Percentiles rank a stretch among this genome's conserved stretches.
phyloP scores from a whole-genome alignment of 441 rosid species.

The Aquilaria agallochum region DNA sequence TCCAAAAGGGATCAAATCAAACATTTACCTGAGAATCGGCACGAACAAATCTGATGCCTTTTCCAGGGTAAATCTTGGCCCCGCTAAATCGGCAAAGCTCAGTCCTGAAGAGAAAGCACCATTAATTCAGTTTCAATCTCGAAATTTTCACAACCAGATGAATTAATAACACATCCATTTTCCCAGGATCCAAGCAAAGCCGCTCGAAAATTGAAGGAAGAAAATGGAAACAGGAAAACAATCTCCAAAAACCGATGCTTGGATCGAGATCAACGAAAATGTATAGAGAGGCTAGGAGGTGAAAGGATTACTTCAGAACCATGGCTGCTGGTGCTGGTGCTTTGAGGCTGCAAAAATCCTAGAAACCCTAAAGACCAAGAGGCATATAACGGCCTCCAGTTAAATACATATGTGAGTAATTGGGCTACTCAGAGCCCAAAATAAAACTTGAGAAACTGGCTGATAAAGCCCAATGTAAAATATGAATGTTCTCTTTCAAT shows the following conservation, averaged over 20 bases:
- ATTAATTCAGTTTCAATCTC: too few species aligned
- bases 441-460: too few species aligned
- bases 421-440: too few species aligned
- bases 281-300: not conserved
- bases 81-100: slow-evolving; percentile 58
- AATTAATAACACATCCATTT: not conserved
- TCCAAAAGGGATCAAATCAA: not conserved
- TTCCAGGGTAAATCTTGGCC: slow-evolving; percentile 54
- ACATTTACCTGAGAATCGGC: slow-evolving; percentile 47
- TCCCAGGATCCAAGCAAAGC: not conserved
- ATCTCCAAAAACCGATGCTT: not conserved
- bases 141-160: not conserved
- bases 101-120: slow-evolving; percentile 26
- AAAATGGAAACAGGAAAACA: not conserved
- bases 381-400: not conserved
- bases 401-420: too few species aligned
- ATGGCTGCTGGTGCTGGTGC: slow-evolving; percentile 19
- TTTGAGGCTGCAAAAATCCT: slow-evolving; percentile 20
- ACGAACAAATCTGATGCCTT: slow-evolving; percentile 48
- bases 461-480: too few species aligned
- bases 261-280: not conserved
- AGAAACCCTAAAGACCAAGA: not conserved
- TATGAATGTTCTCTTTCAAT: too few species aligned
- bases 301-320: slow-evolving; percentile 36
- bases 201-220: not conserved